phyloP scores from a whole-genome alignment of 2,329 filamentous ascomycete species.

The Dactylellina sp. region DNA sequence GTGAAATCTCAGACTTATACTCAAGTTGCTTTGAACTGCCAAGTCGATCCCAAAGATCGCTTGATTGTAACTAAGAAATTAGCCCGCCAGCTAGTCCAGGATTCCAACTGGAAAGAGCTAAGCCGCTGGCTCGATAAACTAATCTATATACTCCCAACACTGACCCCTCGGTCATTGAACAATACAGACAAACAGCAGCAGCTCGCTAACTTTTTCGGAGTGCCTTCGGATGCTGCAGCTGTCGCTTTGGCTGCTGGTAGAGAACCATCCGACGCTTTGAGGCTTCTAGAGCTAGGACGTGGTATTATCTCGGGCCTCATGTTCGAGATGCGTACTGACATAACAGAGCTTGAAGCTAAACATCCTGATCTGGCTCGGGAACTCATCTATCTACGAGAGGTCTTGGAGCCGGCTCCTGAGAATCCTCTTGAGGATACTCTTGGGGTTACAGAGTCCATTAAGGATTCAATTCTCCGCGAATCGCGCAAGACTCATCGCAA shows the following conservation, averaged over 20 bases:
- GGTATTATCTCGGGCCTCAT: constrained; percentile 59
- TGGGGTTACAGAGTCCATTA: not conserved
- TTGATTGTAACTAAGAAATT: not conserved
- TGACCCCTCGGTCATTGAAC: not conserved
- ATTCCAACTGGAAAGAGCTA: too few species aligned
- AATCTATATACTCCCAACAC: not conserved
- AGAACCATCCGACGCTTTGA: constrained; percentile 43
- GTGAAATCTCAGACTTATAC: constrained; percentile 3
- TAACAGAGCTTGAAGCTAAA: constrained; percentile 19
- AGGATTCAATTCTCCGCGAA: not conserved
- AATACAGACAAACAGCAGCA: constrained; percentile 2
- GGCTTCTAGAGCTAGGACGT: constrained; percentile 60
- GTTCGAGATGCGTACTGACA: constrained; percentile 58
- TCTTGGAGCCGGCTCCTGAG: not conserved
- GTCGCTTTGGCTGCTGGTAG: constrained; percentile 46
- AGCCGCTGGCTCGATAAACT: too few species aligned
- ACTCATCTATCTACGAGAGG: not conserved
- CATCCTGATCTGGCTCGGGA: constrained; percentile 43
- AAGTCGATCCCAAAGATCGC: not conserved
- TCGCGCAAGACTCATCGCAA: not conserved
- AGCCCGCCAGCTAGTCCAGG: not conserved
- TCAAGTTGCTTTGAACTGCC: constrained; percentile 1
- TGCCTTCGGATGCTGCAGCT: constrained; percentile 4
- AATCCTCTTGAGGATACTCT: too few species aligned
- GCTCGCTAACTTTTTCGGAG: not conserved